Evolutionary conservation across 1,139 yeast genomes (phyloP).

Genomic region (Saccharomycopsis hybrid): DNA sequence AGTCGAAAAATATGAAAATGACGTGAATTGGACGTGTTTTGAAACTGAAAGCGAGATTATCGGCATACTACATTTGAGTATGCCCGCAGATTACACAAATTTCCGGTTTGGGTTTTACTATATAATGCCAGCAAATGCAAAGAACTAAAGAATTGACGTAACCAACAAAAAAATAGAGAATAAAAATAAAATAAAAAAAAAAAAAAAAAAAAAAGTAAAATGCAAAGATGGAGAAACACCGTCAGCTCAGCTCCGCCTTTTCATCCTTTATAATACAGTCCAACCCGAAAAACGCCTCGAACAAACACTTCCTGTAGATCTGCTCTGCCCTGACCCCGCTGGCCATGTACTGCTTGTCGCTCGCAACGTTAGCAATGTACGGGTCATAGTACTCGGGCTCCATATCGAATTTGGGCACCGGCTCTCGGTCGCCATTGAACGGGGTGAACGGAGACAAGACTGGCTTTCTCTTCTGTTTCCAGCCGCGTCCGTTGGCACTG

Average conservation of each 20-base stretch:
- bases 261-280: constrained; percentile 75
- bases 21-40: too few relatives aligned
- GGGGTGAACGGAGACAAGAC: constrained; percentile 76
- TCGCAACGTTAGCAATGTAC: constrained; percentile 49
- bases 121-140: too few relatives aligned
- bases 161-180: too few relatives aligned
- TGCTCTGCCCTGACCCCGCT: constrained; percentile 74
- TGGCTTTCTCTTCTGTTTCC: constrained; percentile 18
- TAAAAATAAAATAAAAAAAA: too few relatives aligned
- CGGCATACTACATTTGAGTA: too few relatives aligned
- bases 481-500: constrained; percentile 26
- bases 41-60: too few relatives aligned
- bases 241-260: too few relatives aligned
- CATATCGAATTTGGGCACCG: constrained; percentile 35
- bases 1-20: constrained; percentile 2
- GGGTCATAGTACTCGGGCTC: constrained; percentile 56
- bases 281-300: constrained; percentile 85
- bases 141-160: too few relatives aligned
- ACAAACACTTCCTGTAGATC: constrained; percentile 71
- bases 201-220: too few relatives aligned
- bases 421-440: constrained; percentile 77
- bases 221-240: too few relatives aligned
- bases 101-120: too few relatives aligned
- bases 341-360: constrained; percentile 67
- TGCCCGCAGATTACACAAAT: too few relatives aligned